Evolutionary conservation across 2,329 filamentous ascomycete genomes (phyloP).

Genomic region (Venturia oleaginea): DNA sequence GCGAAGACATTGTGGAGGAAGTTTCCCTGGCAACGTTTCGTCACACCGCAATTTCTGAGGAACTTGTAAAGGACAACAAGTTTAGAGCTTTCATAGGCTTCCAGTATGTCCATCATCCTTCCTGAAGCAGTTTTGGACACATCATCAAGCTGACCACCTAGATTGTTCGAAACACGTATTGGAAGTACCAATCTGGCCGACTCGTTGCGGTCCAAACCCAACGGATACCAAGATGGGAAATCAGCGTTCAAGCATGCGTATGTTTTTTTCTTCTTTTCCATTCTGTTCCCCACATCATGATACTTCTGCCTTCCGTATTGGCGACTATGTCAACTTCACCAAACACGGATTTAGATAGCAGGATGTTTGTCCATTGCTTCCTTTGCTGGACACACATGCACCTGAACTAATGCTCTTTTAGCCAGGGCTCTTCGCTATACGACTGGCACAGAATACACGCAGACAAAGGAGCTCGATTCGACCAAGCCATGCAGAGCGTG

Average conservation of each 20-base stretch:
- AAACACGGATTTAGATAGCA: too few relatives aligned
- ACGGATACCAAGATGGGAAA: constrained; percentile 11
- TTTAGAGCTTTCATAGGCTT: constrained; percentile 16
- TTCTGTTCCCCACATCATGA: too few relatives aligned
- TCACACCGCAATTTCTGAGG: constrained; percentile 17
- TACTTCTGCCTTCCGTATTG: too few relatives aligned
- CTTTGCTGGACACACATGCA: too few relatives aligned
- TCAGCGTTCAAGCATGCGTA: constrained; percentile 14
- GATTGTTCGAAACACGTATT: constrained; percentile 16
- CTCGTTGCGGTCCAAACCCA: constrained; percentile 15
- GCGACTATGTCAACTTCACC: too few relatives aligned
- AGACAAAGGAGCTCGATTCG: constrained; percentile 16
- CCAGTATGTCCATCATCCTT: constrained; percentile 9
- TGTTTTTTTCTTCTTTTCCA: not conserved
- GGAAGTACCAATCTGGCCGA: constrained; percentile 16
- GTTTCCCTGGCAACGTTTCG: constrained; percentile 11
- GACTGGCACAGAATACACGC: constrained; percentile 17
- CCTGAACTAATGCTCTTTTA: not conserved
- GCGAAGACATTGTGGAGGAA: constrained; percentile 15
- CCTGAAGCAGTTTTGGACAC: not conserved
- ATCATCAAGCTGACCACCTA: not conserved
- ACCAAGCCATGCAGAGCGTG: constrained; percentile 17
- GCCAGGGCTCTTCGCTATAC: constrained; percentile 17
- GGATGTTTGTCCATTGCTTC: too few relatives aligned
- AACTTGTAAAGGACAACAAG: constrained; percentile 15